phyloP scores from a whole-genome alignment of 2,329 filamentous ascomycete genomes.

The Raffaelea ambrosiae region DNA sequence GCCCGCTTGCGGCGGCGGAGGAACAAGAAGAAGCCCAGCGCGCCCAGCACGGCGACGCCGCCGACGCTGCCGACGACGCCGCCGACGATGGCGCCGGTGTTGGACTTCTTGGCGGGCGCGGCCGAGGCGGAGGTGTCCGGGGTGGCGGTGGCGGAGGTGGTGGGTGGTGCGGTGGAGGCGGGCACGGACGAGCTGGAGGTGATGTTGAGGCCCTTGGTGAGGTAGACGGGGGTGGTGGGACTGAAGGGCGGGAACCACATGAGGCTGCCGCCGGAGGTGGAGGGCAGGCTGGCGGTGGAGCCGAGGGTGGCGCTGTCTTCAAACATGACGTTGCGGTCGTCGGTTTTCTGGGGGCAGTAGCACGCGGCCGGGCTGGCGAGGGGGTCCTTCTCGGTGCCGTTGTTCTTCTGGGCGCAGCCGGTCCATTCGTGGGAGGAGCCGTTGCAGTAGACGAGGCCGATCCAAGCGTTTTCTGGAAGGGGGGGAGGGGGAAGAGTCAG shows the following conservation, averaged over 20 bases:
- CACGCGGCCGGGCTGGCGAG: constrained; percentile 13
- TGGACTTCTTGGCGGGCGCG: constrained; percentile 14
- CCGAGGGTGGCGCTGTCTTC: constrained; percentile 15
- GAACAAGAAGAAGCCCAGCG: neutral
- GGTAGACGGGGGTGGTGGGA: constrained; percentile 10
- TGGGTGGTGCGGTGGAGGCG: neutral
- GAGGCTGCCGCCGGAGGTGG: constrained; percentile 16
- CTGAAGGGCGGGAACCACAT: constrained; percentile 16
- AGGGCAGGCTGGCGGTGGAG: constrained; percentile 20
- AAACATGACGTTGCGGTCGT: constrained; percentile 18
- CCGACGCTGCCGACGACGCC: constrained; percentile 7
- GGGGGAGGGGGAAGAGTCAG: no score
- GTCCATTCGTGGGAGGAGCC: constrained; percentile 22
- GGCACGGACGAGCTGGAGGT: neutral
- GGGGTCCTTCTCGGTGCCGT: constrained; percentile 15
- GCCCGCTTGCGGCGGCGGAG: no score
- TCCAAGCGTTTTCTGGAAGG: constrained; percentile 20
- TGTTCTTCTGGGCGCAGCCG: constrained; percentile 19
- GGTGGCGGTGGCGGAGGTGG: constrained; percentile 2
- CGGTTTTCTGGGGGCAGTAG: constrained; percentile 19
- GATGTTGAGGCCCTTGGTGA: neutral
- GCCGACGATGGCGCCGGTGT: constrained; percentile 11
- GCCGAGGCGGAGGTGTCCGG: neutral
- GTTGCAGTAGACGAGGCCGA: constrained; percentile 26
- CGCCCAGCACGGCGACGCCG: neutral